These are phyloP conservation scores for Nakazawaea ambrosiae DNA, from an alignment of 805 yeast genomes.

Conservation along the genomic window DNA sequence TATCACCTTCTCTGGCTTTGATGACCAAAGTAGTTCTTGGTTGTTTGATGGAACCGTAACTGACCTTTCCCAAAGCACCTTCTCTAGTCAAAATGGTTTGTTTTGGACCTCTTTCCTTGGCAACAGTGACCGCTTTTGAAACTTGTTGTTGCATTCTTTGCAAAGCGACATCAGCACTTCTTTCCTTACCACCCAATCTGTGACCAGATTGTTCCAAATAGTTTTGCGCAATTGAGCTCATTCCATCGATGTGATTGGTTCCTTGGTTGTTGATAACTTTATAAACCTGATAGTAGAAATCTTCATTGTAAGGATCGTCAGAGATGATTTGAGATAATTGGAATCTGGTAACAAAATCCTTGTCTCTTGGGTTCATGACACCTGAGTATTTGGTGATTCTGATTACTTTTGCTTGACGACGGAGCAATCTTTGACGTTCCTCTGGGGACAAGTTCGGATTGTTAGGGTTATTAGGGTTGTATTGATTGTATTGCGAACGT, in stretches of 20 bases:
- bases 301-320: constrained; percentile 95
- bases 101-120: constrained; percentile 72
- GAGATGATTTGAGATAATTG: constrained; percentile 94
- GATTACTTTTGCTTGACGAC: constrained; percentile 68
- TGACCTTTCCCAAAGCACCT: constrained; percentile 86
- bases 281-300: constrained; percentile 90
- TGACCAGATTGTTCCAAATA: constrained; percentile 89
- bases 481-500: constrained; percentile 5
- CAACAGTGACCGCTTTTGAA: constrained; percentile 91
- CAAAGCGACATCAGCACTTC: constrained; percentile 82
- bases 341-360: constrained; percentile 89
- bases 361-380: constrained; percentile 94
- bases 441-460: constrained; percentile 52
- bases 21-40: constrained; percentile 83
- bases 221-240: constrained; percentile 86
- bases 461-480: constrained; percentile 19
- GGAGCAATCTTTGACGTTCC: constrained; percentile 59
- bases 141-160: constrained; percentile 99
- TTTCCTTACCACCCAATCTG: constrained; percentile 77
- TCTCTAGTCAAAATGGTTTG: constrained; percentile 58
- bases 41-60: constrained; percentile 70
- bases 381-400: constrained; percentile 80
- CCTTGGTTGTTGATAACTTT: constrained; percentile 57
- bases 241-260: constrained; percentile 48
- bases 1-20: constrained; percentile 39